Evolutionary conservation across 768 basidiomycete species (phyloP).

Genomic region (Candolleomyces aberdarensis): DNA sequence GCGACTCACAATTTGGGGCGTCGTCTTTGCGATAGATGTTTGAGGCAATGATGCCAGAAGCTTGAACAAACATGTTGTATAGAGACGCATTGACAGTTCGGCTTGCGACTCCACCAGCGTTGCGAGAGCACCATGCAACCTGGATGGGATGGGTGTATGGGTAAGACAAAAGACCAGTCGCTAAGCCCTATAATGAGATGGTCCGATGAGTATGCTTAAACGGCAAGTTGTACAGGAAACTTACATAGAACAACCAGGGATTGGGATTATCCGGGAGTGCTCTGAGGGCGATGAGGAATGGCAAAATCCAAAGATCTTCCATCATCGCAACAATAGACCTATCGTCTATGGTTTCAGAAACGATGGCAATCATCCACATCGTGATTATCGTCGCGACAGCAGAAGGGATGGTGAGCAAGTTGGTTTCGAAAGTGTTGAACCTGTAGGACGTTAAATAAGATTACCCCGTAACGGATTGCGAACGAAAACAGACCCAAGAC

Average conservation of each 20-base stretch:
- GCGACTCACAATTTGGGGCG: neutral
- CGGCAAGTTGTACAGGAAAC: conserved; percentile 12
- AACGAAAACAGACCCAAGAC: conserved; percentile 38
- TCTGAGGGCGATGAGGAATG: conserved; percentile 57
- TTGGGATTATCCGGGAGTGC: conserved; percentile 45
- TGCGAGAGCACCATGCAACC: conserved; percentile 59
- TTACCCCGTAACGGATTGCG: neutral
- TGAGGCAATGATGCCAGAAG: conserved; percentile 39
- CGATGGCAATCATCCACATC: conserved; percentile 46
- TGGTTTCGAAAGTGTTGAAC: conserved; percentile 47
- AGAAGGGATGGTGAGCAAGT: conserved; percentile 58
- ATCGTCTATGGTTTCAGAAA: conserved; percentile 53
- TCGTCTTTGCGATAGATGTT: conserved; percentile 38
- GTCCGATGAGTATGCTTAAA: neutral
- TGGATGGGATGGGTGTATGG: conserved; percentile 49
- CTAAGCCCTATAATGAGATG: conserved; percentile 4
- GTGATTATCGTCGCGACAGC: conserved; percentile 48
- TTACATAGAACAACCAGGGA: conserved; percentile 52
- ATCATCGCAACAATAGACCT: conserved; percentile 52
- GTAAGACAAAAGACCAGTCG: conserved; percentile 14
- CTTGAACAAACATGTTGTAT: conserved; percentile 49
- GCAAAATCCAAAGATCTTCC: conserved; percentile 57
- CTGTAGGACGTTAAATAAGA: conserved; percentile 21
- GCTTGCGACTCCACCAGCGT: conserved; percentile 56
- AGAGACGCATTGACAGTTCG: conserved; percentile 58